Evolutionary conservation across 371 early-diverging fungal genomes (phyloP).

Genomic region (Apophysomyces trapeziformis): DNA sequence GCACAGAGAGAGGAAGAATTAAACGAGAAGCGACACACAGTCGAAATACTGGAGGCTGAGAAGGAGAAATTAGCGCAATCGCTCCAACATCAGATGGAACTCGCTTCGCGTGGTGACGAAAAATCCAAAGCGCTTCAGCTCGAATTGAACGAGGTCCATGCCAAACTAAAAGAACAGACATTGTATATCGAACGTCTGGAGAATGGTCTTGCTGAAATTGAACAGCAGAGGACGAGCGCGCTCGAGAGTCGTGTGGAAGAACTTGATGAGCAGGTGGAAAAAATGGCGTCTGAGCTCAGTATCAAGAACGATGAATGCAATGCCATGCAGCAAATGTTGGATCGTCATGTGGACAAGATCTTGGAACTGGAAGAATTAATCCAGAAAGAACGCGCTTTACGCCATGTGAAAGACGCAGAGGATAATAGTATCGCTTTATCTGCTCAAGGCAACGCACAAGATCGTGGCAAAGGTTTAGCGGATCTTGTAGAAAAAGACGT

Average conservation of each 20-base stretch:
- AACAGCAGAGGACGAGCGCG: slow-evolving; percentile 3
- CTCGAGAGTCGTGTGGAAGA: slow-evolving; percentile 7
- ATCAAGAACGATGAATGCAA: not conserved
- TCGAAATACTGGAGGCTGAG: slow-evolving; percentile 28
- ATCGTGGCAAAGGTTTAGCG: too few relatives aligned
- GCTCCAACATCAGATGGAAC: slow-evolving; percentile 22
- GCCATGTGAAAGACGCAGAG: too few relatives aligned
- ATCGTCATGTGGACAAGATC: slow-evolving; percentile 10
- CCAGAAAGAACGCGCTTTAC: not conserved
- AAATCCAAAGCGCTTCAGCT: slow-evolving; percentile 2
- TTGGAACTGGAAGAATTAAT: slow-evolving; percentile 12
- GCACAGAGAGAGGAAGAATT: slow-evolving; percentile 34
- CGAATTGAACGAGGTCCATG: slow-evolving; percentile 3
- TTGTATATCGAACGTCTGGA: slow-evolving; percentile 3
- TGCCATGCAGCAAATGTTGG: slow-evolving; percentile 18
- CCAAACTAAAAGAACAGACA: not conserved
- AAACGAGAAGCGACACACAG: slow-evolving; percentile 28
- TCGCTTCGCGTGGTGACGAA: slow-evolving; percentile 24
- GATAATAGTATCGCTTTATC: too few relatives aligned
- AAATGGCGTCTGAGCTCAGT: not conserved
- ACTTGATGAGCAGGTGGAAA: not conserved
- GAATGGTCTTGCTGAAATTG: slow-evolving; percentile 6
- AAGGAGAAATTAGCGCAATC: slow-evolving; percentile 26
- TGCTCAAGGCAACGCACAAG: too few relatives aligned
- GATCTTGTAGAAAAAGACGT: too few relatives aligned